phyloP scores from a whole-genome alignment of 345 rosid species.

The Chamaenerion angustifolium region DNA sequence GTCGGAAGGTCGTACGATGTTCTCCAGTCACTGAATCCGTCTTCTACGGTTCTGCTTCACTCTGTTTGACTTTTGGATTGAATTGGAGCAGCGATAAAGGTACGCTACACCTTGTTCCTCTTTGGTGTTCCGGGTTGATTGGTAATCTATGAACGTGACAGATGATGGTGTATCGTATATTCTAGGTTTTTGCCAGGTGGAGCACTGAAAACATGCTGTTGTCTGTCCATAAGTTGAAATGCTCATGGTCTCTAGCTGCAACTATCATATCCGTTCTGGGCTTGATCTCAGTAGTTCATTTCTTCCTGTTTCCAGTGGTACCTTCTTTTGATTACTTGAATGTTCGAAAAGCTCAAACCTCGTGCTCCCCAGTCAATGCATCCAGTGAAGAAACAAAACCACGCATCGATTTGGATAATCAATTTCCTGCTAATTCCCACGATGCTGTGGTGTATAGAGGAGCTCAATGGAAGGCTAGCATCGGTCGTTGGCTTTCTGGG shows the following conservation, averaged over 20 bases:
- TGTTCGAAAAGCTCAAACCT: conserved; percentile 34
- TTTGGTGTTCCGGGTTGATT: too few species aligned
- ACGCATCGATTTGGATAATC: conserved; percentile 32
- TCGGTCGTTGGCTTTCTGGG: conserved; percentile 85
- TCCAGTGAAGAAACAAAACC: conserved; percentile 20
- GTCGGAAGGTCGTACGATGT: too few species aligned
- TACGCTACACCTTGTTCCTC: too few species aligned
- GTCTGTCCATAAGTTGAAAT: conserved; percentile 43
- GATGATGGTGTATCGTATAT: too few species aligned
- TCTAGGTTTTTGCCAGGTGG: too few species aligned
- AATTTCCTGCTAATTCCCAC: conserved; percentile 66
- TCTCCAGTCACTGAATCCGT: too few species aligned
- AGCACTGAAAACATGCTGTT: conserved; percentile 15
- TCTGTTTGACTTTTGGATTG: too few species aligned
- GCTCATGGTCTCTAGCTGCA: conserved; percentile 62
- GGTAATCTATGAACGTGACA: too few species aligned
- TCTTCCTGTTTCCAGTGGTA: conserved; percentile 52
- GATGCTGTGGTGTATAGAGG: conserved; percentile 56
- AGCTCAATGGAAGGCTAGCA: conserved; percentile 78
- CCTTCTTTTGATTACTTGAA: conserved; percentile 53
- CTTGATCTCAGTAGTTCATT: conserved; percentile 56
- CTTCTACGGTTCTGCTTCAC: too few species aligned
- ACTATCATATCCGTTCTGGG: conserved; percentile 38
- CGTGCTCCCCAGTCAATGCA: conserved; percentile 26
- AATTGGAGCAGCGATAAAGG: too few species aligned